These are phyloP conservation scores for Aechmea fasciata DNA, from an alignment of 176 grass and related monocot species.

Conservation along the genomic window DNA sequence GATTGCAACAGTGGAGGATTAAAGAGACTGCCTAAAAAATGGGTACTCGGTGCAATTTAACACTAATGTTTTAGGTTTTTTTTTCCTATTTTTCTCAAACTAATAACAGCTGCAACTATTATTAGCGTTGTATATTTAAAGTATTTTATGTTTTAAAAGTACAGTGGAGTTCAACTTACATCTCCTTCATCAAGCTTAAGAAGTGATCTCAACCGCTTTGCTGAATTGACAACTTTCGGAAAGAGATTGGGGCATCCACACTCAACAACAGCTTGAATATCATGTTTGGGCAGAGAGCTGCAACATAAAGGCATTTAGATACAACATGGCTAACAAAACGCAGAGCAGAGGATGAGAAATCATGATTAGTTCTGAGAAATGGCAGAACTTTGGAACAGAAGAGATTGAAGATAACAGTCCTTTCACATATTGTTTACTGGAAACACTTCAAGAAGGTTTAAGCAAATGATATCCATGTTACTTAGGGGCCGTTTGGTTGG, in stretches of 20 bases:
- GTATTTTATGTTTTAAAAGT: not conserved
- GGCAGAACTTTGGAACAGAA: too few relatives aligned
- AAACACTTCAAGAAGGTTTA: too few relatives aligned
- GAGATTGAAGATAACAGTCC: too few relatives aligned
- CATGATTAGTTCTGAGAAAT: not conserved
- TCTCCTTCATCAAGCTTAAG: conserved; percentile 60
- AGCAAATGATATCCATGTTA: too few relatives aligned
- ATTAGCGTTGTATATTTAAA: not conserved
- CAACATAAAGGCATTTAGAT: not conserved
- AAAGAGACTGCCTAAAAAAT: too few relatives aligned
- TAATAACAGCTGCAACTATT: too few relatives aligned
- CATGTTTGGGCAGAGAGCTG: conserved; percentile 61
- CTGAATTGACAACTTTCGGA: conserved; percentile 65
- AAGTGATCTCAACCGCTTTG: conserved; percentile 78
- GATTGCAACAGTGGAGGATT: too few relatives aligned
- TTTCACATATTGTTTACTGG: too few relatives aligned
- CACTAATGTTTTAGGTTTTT: too few relatives aligned
- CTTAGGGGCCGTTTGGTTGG: too few relatives aligned
- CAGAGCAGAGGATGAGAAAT: not conserved
- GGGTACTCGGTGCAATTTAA: too few relatives aligned
- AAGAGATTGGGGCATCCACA: conserved; percentile 66
- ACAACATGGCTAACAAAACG: not conserved
- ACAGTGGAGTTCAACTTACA: conserved; percentile 40
- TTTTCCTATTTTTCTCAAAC: too few relatives aligned
- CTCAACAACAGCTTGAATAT: conserved; percentile 58